These are phyloP conservation scores for Rhodamnia rubescens DNA, from an alignment of 345 rosid species.

Conservation along the genomic window DNA sequence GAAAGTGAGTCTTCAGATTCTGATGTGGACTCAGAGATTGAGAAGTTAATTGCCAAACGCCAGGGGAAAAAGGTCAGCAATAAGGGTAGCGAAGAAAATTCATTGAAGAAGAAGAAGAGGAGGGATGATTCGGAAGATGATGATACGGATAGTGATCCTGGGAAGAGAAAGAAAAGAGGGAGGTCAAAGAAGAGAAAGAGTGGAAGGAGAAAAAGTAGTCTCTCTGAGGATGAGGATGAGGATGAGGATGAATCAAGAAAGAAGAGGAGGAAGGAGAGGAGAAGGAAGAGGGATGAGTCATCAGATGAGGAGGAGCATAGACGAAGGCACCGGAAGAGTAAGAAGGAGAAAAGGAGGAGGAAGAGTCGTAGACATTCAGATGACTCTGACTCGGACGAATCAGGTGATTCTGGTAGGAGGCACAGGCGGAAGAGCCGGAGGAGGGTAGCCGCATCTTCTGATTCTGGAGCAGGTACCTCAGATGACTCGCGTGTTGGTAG, in stretches of 20 bases:
- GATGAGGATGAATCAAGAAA: conserved; percentile 38
- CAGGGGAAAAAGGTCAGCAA: conserved; percentile 46
- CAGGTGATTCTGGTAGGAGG: conserved; percentile 30
- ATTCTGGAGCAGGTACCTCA: conserved; percentile 29
- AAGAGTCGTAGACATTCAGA: conserved; percentile 26
- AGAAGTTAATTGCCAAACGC: conserved; percentile 78
- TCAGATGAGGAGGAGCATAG: conserved; percentile 28
- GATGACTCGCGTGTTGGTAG: conserved; percentile 61
- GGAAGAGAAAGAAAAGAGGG: conserved; percentile 57
- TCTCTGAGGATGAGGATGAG: conserved; percentile 59
- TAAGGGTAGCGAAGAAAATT: conserved; percentile 16
- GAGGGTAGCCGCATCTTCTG: conserved; percentile 40
- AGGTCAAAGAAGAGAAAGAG: conserved; percentile 71
- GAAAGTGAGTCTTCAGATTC: conserved; percentile 83
- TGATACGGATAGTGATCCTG: conserved; percentile 44
- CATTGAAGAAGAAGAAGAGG: conserved; percentile 23
- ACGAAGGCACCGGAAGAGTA: conserved; percentile 10
- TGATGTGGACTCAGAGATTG: conserved; percentile 80
- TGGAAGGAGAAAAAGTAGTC: conserved; percentile 38
- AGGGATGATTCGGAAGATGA: conserved; percentile 21
- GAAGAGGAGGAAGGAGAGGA: conserved; percentile 55
- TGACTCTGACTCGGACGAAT: conserved; percentile 32
- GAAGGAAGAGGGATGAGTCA: conserved; percentile 45
- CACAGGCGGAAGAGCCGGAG: conserved; percentile 34
- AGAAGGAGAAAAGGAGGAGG: conserved; percentile 38